phyloP scores from a whole-genome alignment of 345 rosid species.

The Eutrema yunnanense region DNA sequence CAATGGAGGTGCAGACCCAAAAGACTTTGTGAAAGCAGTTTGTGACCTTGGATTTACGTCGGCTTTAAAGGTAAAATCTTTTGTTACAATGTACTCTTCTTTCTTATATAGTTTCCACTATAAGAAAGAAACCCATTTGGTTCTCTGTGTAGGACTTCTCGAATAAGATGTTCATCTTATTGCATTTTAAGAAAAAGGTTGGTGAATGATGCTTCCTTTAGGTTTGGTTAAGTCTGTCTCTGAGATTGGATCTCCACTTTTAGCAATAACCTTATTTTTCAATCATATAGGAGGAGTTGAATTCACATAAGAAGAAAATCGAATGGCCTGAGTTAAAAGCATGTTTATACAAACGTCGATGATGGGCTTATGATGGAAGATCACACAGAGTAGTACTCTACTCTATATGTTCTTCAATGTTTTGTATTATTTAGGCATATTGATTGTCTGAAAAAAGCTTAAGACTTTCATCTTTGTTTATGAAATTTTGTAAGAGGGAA shows the following conservation, averaged over 20 bases:
- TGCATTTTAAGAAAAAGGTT: slow-evolving; percentile 82
- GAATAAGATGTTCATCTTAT: slow-evolving; percentile 79
- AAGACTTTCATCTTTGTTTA: not conserved
- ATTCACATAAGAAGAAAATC: slow-evolving; percentile 44
- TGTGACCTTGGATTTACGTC: slow-evolving; percentile 69
- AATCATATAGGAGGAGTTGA: slow-evolving; percentile 45
- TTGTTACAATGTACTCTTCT: no score
- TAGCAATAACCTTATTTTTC: not conserved
- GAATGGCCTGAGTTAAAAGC: slow-evolving; percentile 91
- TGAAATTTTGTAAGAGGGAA: not conserved
- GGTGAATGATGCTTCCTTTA: not conserved
- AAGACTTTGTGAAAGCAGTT: slow-evolving; percentile 60
- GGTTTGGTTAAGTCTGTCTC: not conserved
- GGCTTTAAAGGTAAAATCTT: slow-evolving; percentile 39
- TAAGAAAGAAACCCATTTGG: not conserved
- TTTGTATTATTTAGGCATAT: not conserved
- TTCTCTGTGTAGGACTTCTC: slow-evolving; percentile 59
- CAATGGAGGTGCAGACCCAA: slow-evolving; percentile 85
- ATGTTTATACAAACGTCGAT: slow-evolving; percentile 86
- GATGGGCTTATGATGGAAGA: slow-evolving; percentile 49
- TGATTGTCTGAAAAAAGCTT: not conserved
- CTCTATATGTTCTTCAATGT: not conserved
- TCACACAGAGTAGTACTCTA: not conserved
- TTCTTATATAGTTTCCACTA: no score
- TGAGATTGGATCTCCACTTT: not conserved